These are phyloP conservation scores for Mycena polygramma DNA, from an alignment of 768 basidiomycete species.

Conservation along the genomic window DNA sequence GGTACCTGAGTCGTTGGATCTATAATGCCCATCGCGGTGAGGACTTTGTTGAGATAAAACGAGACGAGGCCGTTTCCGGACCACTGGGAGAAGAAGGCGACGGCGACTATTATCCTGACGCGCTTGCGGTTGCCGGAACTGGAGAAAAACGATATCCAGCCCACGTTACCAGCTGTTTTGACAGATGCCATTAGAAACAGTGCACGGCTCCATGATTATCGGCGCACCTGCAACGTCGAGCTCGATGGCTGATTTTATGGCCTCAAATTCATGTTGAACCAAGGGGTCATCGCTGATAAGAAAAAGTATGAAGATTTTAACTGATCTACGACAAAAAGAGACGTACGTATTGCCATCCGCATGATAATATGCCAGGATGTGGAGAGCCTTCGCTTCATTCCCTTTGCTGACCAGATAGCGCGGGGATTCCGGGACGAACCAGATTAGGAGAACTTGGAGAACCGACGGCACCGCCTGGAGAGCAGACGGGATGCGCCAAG, in stretches of 20 bases:
- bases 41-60: conserved; percentile 83
- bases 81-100: conserved; percentile 90
- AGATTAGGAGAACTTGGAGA: conserved; percentile 73
- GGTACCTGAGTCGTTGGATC: conserved; percentile 61
- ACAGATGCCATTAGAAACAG: not conserved
- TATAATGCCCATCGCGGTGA: conserved; percentile 76
- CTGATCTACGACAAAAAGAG: not conserved
- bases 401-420: conserved; percentile 87
- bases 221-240: conserved; percentile 65
- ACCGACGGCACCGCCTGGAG: conserved; percentile 79
- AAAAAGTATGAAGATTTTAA: conserved; percentile 20
- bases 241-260: conserved; percentile 85
- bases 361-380: conserved; percentile 86
- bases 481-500: conserved; percentile 88
- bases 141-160: conserved; percentile 76
- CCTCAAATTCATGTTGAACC: conserved; percentile 80
- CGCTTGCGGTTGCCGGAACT: conserved; percentile 82
- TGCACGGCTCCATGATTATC: not conserved
- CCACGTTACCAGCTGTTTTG: conserved; percentile 66
- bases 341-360: conserved; percentile 76
- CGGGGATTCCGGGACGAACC: conserved; percentile 85
- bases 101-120: conserved; percentile 79
- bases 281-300: conserved; percentile 67
- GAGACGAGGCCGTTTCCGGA: conserved; percentile 88
- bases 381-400: conserved; percentile 73